A percentile compares a stretch with the other conserved stretches of the same genome.
Conservation (phyloP, 2,329 filamentous ascomycete genomes). For the Diaporthe australafricana region DNA sequence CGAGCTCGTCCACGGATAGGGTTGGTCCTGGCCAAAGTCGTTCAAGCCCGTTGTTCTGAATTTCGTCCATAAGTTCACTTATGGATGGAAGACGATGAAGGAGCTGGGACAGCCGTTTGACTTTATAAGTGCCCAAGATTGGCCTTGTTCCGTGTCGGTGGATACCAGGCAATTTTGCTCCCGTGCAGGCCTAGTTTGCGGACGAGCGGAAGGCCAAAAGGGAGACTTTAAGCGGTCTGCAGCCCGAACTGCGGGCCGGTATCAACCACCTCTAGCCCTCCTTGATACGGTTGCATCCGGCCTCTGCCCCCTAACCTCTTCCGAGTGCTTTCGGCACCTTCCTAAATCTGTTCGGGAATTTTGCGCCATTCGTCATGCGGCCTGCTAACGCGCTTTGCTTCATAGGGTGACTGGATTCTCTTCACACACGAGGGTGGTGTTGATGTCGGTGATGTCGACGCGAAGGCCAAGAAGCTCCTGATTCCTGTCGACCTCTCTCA, state of each 20-base stretch:
- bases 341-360: conserved; percentile 40
- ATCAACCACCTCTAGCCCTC: conserved; percentile 31
- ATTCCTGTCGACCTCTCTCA: conserved; percentile 94
- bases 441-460: conserved; percentile 98
- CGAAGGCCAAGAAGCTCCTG: conserved; percentile 98
- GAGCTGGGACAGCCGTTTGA: not conserved
- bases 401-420: conserved; percentile 97
- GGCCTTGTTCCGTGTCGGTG: conserved; percentile 32
- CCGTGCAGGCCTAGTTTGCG: conserved; percentile 31
- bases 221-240: conserved; percentile 29
- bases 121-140: conserved; percentile 27
- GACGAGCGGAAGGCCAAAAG: conserved; percentile 37
- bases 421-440: conserved; percentile 99
- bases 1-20: not conserved
- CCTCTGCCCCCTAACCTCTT: conserved; percentile 32
- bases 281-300: conserved; percentile 33
- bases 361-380: conserved; percentile 30
- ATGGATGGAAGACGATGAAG: not conserved
- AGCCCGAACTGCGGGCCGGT: conserved; percentile 32
- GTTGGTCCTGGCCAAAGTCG: not conserved
- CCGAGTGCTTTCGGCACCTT: conserved; percentile 37
- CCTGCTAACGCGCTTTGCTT: conserved; percentile 23
- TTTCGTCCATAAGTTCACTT: not conserved
- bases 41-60: conserved; percentile 1
- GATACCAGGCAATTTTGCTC: conserved; percentile 34